phyloP scores from a whole-genome alignment of 495 filamentous ascomycete genomes.

The Tuber microsphaerosporum region DNA sequence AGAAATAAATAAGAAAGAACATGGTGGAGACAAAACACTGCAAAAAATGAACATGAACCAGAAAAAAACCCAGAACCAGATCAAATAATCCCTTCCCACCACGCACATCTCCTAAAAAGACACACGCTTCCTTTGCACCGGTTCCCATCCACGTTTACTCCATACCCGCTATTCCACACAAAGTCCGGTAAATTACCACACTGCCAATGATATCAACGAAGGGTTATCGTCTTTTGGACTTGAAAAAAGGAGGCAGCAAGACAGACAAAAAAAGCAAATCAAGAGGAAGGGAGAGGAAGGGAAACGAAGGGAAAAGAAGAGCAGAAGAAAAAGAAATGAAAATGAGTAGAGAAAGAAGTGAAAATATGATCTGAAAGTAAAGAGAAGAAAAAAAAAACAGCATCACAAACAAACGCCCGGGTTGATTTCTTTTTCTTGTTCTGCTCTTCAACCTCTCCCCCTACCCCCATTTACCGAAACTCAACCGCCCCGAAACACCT shows the following conservation, averaged over 20 bases:
- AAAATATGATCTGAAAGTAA: conserved; percentile 24
- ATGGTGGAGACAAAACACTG: not conserved
- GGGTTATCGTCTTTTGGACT: not conserved
- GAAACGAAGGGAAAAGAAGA: conserved; percentile 6
- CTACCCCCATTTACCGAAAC: conserved; percentile 65
- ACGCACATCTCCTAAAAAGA: conserved; percentile 2
- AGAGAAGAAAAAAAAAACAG: conserved; percentile 17
- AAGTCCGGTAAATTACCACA: not conserved
- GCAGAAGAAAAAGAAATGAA: conserved; percentile 20
- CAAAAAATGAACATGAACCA: not conserved
- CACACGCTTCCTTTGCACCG: not conserved
- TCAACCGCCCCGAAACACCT: conserved; percentile 86
- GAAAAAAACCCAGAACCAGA: not conserved
- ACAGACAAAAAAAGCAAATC: conserved; percentile 11
- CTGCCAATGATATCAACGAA: not conserved
- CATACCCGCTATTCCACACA: not conserved
- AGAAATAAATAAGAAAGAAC: not conserved
- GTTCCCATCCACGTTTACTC: not conserved
- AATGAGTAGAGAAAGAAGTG: conserved; percentile 17
- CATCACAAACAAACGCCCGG: conserved; percentile 13
- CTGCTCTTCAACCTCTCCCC: conserved; percentile 2
- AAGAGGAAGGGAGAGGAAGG: conserved; percentile 5
- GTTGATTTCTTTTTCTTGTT: conserved; percentile 11
- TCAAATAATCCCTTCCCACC: not conserved
- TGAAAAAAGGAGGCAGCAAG: conserved; percentile 9